A percentile compares a stretch with the other conserved stretches of the same genome.
Evolutionary conservation across 805 yeast species (phyloP).

Genomic region (Candida lessepsii): DNA sequence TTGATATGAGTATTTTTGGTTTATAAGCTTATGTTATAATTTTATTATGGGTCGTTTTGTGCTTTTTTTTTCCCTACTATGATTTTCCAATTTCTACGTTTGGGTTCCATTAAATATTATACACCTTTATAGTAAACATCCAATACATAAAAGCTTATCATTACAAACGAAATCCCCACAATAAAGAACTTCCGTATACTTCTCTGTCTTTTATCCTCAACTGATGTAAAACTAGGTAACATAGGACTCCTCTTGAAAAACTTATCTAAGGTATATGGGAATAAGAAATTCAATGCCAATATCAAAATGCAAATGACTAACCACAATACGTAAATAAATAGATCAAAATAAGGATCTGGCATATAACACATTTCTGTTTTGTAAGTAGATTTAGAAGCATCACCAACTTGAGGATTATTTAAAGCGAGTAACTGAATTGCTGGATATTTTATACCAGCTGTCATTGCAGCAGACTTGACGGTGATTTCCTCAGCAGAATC

Average conservation of each 20-base stretch:
- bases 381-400: conserved; percentile 19
- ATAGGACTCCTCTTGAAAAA: not conserved
- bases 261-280: conserved; percentile 3
- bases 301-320: conserved; percentile 16
- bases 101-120: not conserved
- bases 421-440: conserved; percentile 40
- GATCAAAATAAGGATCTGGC: conserved; percentile 52
- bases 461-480: conserved; percentile 40
- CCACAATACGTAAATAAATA: conserved; percentile 32
- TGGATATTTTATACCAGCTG: conserved; percentile 40
- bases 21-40: no score
- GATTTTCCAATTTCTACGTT: no score
- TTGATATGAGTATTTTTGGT: no score
- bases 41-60: no score
- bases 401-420: conserved; percentile 38
- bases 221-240: conserved; percentile 2
- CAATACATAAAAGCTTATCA: not conserved
- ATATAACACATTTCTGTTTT: conserved; percentile 53
- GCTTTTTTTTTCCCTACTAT: no score
- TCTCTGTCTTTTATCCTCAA: not conserved
- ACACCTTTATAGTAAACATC: conserved; percentile 7
- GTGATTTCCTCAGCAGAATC: conserved; percentile 31
- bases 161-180: not conserved
- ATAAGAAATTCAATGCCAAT: conserved; percentile 15
- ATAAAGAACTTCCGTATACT: conserved; percentile 3